Conservation (phyloP, 1,284 basidiomycete species). For the Kwoniella shivajii region DNA sequence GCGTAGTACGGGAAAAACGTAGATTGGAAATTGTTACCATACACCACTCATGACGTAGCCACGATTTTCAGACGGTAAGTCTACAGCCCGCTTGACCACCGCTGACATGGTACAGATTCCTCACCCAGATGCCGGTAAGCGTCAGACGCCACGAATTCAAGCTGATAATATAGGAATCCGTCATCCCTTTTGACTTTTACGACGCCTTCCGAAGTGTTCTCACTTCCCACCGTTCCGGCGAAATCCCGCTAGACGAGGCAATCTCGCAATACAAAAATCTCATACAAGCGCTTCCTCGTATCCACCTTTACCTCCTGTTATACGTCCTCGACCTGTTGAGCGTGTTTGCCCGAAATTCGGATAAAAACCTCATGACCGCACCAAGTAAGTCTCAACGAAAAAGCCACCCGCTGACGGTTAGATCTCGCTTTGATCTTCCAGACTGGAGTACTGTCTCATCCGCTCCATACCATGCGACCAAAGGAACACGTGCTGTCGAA, state of each 20-base stretch:
- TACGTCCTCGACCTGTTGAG: constrained; percentile 95
- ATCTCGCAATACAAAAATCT: constrained; percentile 79
- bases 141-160: neutral
- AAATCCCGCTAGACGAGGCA: constrained; percentile 61
- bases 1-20: constrained; percentile 85
- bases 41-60: constrained; percentile 93
- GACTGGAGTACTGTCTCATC: constrained; percentile 87
- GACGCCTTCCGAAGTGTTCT: constrained; percentile 83
- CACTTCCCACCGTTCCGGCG: constrained; percentile 26
- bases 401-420: constrained; percentile 44
- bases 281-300: constrained; percentile 79
- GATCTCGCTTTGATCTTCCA: constrained; percentile 94
- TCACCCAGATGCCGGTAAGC: constrained; percentile 93
- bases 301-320: constrained; percentile 90
- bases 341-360: constrained; percentile 86
- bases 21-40: constrained; percentile 82
- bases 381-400: constrained; percentile 65
- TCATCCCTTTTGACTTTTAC: constrained; percentile 63
- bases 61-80: constrained; percentile 79
- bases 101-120: constrained; percentile 60
- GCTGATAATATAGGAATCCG: constrained; percentile 36
- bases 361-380: constrained; percentile 94
- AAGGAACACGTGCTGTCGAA: constrained; percentile 84
- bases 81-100: neutral
- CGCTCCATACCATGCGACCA: constrained; percentile 76